These are phyloP conservation scores for Aureobasidium mangrovei DNA, from an alignment of 2,329 filamentous ascomycete species.

Conservation along the genomic window DNA sequence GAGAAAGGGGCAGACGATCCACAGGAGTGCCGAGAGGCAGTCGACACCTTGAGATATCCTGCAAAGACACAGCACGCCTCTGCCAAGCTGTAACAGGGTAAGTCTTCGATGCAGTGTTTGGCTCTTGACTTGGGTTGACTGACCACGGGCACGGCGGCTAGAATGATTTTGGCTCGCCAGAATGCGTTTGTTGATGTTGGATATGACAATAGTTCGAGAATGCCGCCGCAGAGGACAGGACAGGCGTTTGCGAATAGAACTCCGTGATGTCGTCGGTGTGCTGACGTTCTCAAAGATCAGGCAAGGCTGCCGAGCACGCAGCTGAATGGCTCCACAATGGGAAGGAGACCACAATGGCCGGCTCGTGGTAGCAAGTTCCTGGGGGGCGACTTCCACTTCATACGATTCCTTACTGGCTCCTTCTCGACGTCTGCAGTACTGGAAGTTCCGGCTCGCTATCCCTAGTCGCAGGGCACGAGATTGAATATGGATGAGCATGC, in stretches of 20 bases:
- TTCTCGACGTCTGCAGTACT: neutral
- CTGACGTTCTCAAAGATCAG: neutral
- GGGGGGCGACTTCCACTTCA: neutral
- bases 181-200: neutral
- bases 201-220: neutral
- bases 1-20: constrained; percentile 8
- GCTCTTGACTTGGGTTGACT: neutral
- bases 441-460: neutral
- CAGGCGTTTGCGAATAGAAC: neutral
- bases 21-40: constrained; percentile 24
- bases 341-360: neutral
- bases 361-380: neutral
- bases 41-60: constrained; percentile 17
- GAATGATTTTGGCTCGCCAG: constrained; percentile 6
- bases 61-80: neutral
- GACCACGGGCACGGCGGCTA: constrained; percentile 8
- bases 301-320: neutral
- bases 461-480: neutral
- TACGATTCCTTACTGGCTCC: neutral
- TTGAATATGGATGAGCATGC: neutral
- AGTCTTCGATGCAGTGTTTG: neutral
- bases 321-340: neutral
- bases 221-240: neutral
- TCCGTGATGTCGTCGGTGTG: neutral
- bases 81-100: constrained; percentile 2